Base-by-base conservation (phyloP, 768 basidiomycete genomes). In the Tremella mesenterica region DNA sequence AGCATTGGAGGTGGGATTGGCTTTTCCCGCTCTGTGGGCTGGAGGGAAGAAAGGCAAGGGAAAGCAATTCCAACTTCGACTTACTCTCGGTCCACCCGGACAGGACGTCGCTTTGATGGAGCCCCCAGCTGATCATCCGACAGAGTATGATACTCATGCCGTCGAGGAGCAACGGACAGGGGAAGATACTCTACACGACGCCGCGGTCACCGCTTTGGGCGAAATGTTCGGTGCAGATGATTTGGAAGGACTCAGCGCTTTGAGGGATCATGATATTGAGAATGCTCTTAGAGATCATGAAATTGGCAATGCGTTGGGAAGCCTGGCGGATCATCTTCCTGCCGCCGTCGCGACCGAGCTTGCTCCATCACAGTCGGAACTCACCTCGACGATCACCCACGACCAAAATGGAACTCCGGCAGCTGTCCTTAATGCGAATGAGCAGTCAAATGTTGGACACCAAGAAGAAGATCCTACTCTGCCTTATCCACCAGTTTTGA, bases 21-120 rank as follows among this genome's bases (percentile, higher is more conserved):
- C 50, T n/a, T 73, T 68, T 46, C 60, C 69, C 5, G 67, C 58
- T 1, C 52, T 73, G 18, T 71, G 63, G 55, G 41, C 65, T 12
- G 52, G 54, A 1, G 61, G 64, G n/a, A 58, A 55, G 7, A 41
- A 52, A 16, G 61, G 39, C 3, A 73, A 71, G 44, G 53, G 56
- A 25, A 69, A 67, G 53, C 57, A 57, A 21, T 63, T 69, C 30
- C 45, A 57, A 14, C 61, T 73, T 9, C 54, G 66, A 20, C 50
- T 71, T 25, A 54, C 38, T 13, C 34, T 65, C 14, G 52, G 51
- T 26, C 56, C 54, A 48, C 61, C 61, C 9, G 62, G 56, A 20
- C 50, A n/a, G 13, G 54, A 41, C 38, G 38, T 23, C 14, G n/a
- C 23, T 23, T 23, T 23, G 4, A 16, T 41, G 31, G 2, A n/a